Conservation (phyloP, 2,329 filamentous ascomycete species). For the Colletotrichum lindemuthianum region DNA sequence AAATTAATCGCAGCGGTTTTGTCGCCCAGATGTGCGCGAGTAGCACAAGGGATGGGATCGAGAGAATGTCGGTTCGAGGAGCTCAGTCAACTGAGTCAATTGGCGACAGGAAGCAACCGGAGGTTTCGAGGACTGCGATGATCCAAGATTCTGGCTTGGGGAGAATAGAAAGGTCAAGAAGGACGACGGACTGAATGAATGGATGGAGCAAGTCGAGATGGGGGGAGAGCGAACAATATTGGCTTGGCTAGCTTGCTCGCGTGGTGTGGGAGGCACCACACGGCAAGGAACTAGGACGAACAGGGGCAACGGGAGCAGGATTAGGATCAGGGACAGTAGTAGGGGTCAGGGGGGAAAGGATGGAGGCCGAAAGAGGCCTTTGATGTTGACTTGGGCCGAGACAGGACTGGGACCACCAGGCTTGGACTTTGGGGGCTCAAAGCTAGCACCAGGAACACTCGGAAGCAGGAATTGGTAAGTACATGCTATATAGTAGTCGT, state of each 20-base stretch:
- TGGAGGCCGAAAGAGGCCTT: not conserved
- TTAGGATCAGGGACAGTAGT: not conserved
- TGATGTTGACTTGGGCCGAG: too few relatives aligned
- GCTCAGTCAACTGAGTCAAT: conserved; percentile 8
- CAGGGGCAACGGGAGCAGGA: not conserved
- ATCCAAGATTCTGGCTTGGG: conserved; percentile 24
- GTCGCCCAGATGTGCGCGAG: too few relatives aligned
- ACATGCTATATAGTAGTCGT: too few relatives aligned
- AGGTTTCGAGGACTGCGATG: conserved; percentile 17
- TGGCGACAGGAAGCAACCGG: conserved; percentile 21
- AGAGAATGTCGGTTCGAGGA: not conserved
- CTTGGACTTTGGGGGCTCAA: not conserved
- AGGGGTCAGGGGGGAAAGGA: conserved; percentile 16
- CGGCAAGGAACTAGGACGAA: conserved; percentile 8
- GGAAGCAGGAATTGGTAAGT: too few relatives aligned
- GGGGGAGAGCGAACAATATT: conserved; percentile 28
- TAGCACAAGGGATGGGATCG: too few relatives aligned
- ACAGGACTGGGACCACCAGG: not conserved
- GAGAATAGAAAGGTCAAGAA: conserved; percentile 16
- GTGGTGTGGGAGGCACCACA: conserved; percentile 10
- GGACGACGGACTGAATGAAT: conserved; percentile 1
- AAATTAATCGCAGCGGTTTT: too few relatives aligned
- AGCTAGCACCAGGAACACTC: too few relatives aligned
- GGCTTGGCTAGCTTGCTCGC: conserved; percentile 31
- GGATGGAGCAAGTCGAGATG: conserved; percentile 16